Conservation (phyloP, 805 yeast species). For the Blastobotrys attinorum region DNA sequence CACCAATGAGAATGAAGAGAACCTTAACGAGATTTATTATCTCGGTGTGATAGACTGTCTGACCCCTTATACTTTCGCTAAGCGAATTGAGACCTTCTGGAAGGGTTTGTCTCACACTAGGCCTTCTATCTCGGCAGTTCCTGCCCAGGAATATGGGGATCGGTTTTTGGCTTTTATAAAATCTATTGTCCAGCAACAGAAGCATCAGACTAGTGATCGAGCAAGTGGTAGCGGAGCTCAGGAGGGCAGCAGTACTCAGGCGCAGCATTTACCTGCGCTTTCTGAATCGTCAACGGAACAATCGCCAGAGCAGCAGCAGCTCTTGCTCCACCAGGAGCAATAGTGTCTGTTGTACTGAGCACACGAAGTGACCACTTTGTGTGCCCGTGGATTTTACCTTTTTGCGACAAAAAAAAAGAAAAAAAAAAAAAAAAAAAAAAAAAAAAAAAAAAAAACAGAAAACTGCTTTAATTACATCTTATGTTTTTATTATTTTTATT, state of each 20-base stretch:
- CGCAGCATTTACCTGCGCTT: background rate
- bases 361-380: too few relatives aligned
- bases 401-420: too few relatives aligned
- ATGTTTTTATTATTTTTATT: too few relatives aligned
- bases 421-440: too few relatives aligned
- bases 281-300: too few relatives aligned
- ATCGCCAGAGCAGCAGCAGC: too few relatives aligned
- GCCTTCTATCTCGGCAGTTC: conserved; percentile 74
- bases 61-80: conserved; percentile 51
- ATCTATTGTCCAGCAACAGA: conserved; percentile 6
- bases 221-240: background rate
- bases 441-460: too few relatives aligned
- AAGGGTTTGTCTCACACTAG: conserved; percentile 64
- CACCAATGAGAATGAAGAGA: conserved; percentile 54
- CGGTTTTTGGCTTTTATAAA: conserved; percentile 68
- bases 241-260: background rate
- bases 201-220: background rate
- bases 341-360: too few relatives aligned
- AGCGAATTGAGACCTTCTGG: conserved; percentile 79
- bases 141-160: conserved; percentile 84
- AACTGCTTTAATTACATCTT: too few relatives aligned
- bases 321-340: too few relatives aligned
- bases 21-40: conserved; percentile 66
- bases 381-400: too few relatives aligned
- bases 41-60: conserved; percentile 92